These are phyloP conservation scores for Jaltomata sinuosa DNA, from an alignment of 257 asterid genomes.

Conservation along the genomic window DNA sequence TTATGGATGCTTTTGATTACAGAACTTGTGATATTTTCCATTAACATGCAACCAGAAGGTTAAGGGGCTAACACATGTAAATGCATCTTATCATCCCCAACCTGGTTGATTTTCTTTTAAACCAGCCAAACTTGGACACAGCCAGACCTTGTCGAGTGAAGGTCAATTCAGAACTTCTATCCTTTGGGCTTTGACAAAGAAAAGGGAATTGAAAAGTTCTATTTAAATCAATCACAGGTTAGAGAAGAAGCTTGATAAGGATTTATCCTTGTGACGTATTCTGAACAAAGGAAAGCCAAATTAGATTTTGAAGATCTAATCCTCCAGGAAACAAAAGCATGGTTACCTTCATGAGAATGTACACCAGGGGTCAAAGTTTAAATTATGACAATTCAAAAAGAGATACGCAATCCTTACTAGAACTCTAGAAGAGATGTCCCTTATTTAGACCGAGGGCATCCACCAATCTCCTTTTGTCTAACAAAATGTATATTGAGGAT, in stretches of 20 bases:
- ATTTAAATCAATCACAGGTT: not conserved
- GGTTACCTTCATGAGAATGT: not conserved
- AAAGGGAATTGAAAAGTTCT: not conserved
- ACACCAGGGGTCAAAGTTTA: not conserved
- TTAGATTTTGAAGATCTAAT: not conserved
- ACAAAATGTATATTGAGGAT: too few relatives aligned
- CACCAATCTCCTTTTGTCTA: not conserved
- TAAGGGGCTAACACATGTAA: too few relatives aligned
- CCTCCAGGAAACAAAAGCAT: not conserved
- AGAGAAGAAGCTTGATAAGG: not conserved
- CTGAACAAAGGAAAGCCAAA: not conserved
- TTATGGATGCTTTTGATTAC: not conserved
- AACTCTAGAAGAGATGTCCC: not conserved
- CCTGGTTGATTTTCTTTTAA: too few relatives aligned
- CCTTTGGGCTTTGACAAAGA: too few relatives aligned
- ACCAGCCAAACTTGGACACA: too few relatives aligned
- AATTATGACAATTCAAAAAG: not conserved
- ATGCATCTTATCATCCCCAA: too few relatives aligned
- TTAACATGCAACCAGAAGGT: not conserved
- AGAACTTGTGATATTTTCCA: not conserved
- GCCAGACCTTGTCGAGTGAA: not conserved
- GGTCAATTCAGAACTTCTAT: not conserved
- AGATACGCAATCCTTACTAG: not conserved
- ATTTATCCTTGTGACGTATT: not conserved
- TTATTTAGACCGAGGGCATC: not conserved